Conservation (phyloP, 805 yeast species). For the Wickerhamiella sorbophila region DNA sequence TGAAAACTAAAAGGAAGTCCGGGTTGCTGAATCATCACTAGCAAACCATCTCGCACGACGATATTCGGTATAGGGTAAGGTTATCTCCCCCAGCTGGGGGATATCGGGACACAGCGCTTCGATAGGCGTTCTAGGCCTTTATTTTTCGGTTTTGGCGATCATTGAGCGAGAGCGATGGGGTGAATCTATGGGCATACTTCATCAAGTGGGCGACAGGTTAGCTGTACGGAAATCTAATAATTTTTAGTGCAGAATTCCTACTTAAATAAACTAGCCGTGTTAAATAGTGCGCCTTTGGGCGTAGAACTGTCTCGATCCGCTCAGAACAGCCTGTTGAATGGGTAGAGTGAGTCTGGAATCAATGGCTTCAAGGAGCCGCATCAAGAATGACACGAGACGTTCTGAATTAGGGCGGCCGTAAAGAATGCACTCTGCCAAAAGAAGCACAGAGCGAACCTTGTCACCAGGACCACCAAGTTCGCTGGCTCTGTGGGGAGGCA, state of each 20-base stretch:
- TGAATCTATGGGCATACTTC: too few species aligned
- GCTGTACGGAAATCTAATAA: too few species aligned
- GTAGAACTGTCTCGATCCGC: slow-evolving; percentile 1
- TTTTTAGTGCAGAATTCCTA: too few species aligned
- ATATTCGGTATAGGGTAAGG: background rate
- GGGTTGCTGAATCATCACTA: background rate
- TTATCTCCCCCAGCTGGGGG: too few species aligned
- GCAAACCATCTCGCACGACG: background rate
- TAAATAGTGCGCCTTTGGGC: background rate
- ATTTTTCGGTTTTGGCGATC: too few species aligned
- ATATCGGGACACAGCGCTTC: background rate
- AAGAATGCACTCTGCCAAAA: slow-evolving; percentile 16
- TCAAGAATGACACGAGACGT: slow-evolving; percentile 13
- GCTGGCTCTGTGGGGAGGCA: background rate
- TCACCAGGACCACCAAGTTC: background rate
- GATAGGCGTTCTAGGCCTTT: background rate
- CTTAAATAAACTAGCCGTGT: too few species aligned
- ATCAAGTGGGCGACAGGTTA: too few species aligned
- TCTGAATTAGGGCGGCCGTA: slow-evolving; percentile 11
- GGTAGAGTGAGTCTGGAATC: slow-evolving; percentile 9
- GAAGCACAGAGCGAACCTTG: slow-evolving; percentile 9
- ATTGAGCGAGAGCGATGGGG: too few species aligned
- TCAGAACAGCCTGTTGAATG: slow-evolving; percentile 9
- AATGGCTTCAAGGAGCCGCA: slow-evolving; percentile 14
- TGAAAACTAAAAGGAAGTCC: too few species aligned